Evolutionary conservation across 202 grass and related monocot genomes (phyloP), one percentile per base, ranked within the genome.

Genomic region (Carex sylvatica): DNA sequence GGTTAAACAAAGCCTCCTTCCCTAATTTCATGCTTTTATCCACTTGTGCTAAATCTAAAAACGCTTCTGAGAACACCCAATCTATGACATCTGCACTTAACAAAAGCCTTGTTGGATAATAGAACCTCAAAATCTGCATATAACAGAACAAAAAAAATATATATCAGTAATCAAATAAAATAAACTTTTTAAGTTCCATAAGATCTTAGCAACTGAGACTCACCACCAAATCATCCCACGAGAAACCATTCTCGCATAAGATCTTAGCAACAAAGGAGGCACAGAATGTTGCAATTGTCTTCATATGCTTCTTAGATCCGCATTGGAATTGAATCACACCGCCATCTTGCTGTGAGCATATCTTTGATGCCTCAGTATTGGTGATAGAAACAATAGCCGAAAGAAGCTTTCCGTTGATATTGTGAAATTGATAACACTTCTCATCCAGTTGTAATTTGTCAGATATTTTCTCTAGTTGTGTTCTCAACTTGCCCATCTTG

Each of bases 71-170:
- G 63, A 98, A 90, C 18, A 66, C 74, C 36, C 10, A 36, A 20
- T 56, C 70, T 33, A 93, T 3, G 9, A 53, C 38, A 16, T 79
- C 87, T 9, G 61, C 71, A 1, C 47, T 71, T 81, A 86, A 51
- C 0, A 80, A 82, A 79, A 83, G 30, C 22, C 85, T 59, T 31
- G 81, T 84, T 4, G 80, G 80, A 23, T 91, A 92, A 83, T 95
- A 98, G 83, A 98, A 81, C 84, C 92, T 93, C 83, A 93, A 83
- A 87, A 92, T 91, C 95, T 98, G 87, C 84, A 85, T 51, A n/a
- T 51, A n/a, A 38, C 71, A 28, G 28, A 44, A 61, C 2, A 3
- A 61, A 62, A 68, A 81, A 28, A 10, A n/a, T n/a, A n/a, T 3
- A 67, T 28, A 9, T 77, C 65, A 65, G 47, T 4, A 1, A 35